phyloP scores from a whole-genome alignment of 192 early-diverging fungal species.

The Neocallimastix lanati region DNA sequence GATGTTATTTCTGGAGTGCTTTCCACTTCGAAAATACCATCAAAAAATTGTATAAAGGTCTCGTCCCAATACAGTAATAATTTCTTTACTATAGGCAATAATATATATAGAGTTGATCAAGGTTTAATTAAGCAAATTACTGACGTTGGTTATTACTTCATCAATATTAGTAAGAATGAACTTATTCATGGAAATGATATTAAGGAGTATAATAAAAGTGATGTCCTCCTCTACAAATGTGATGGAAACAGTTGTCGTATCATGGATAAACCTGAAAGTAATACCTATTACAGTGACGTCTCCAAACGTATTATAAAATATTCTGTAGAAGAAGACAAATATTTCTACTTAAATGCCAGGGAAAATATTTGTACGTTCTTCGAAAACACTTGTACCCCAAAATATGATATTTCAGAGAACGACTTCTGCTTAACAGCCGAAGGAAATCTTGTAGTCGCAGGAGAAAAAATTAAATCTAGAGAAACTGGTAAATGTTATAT shows the following conservation, averaged over 20 bases:
- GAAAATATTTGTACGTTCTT: background rate
- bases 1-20: background rate
- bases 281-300: background rate
- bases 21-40: background rate
- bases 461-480: background rate
- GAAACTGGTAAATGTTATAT: background rate
- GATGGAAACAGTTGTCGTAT: background rate
- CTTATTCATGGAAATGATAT: background rate
- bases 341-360: background rate
- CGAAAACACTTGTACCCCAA: background rate
- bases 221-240: background rate
- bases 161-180: background rate
- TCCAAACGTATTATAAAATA: background rate
- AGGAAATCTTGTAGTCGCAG: background rate
- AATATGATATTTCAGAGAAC: background rate
- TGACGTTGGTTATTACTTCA: background rate
- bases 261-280: background rate
- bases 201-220: background rate
- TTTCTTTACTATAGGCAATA: background rate
- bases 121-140: background rate
- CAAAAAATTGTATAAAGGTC: background rate
- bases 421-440: background rate
- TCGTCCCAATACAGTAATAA: background rate
- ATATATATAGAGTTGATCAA: background rate
- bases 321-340: background rate